Base-by-base conservation (phyloP, 2,329 filamentous ascomycete genomes). In the Teratosphaeria gauchensis region DNA sequence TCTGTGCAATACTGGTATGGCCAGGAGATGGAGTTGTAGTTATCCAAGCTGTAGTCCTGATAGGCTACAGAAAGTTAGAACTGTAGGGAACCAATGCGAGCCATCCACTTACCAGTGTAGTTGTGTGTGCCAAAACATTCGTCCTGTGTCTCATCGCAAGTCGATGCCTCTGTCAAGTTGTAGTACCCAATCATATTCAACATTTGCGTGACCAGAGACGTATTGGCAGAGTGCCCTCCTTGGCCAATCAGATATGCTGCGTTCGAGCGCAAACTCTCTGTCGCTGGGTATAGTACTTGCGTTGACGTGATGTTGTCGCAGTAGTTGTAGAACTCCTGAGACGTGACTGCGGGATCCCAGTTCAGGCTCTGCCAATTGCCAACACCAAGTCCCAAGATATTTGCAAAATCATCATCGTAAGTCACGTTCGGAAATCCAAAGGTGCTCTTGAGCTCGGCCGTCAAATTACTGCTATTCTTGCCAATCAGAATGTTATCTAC, bases 181-280 rank as follows among this genome's bases (percentile, higher is more conserved):
- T 81, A 69, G 71, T 79, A 85, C 14, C 79, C 80, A 55, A 84
- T 81, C 62, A 75, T 80, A 63, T 86, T 86, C 2, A 85, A 72
- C 48, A 84, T 72, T 4, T 76, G 75, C 19, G 76, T 80, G n/a
- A 78, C 75, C 2, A 83, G 71, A 21, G 73, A 68, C 58, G 77
- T 70, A 33, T 73, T 72, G 7, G 66, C 67, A 24, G 53, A 32
- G 63, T 81, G 81, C 5, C 80, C 81, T 19, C 78, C 78, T 51
- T 75, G 74, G 7, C 69, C 65, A 51, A 83, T 73, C 9, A 84
- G 65, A 4, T 74, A 67, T 21, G 75, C 63, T 4, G 78, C 80
- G 0, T 68, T 73, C 5, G 73, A 64, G 32, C 74, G 71, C 48
- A 74, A 66, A 4, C 64, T 64, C 2, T 71, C 68, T 2, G 75